Conservation (phyloP, 768 basidiomycete genomes). For the Xanthoconium stramineum region DNA sequence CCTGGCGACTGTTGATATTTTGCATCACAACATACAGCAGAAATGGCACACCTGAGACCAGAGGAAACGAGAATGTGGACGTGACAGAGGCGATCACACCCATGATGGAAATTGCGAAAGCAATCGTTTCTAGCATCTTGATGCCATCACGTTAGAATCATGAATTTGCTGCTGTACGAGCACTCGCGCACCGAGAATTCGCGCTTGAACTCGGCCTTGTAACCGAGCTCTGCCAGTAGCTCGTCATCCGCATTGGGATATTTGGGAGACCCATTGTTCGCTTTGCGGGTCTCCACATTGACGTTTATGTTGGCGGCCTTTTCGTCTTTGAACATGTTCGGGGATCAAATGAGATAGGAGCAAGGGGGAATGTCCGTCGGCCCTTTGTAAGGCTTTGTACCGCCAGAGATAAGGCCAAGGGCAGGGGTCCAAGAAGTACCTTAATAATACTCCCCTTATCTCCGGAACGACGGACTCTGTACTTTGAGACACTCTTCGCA, state of each 20-base stretch:
- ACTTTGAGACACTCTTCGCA: not conserved
- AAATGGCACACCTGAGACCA: constrained; percentile 49
- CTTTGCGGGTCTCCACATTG: constrained; percentile 8
- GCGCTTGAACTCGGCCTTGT: constrained; percentile 69
- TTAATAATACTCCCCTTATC: constrained; percentile 19
- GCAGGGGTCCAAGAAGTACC: not conserved
- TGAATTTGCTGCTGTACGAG: not conserved
- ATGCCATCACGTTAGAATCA: not conserved
- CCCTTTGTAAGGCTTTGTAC: not conserved
- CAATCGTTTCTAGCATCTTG: constrained; percentile 55
- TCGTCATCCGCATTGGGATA: constrained; percentile 50
- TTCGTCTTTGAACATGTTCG: constrained; percentile 21
- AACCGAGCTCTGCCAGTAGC: constrained; percentile 63
- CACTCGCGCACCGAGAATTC: constrained; percentile 59
- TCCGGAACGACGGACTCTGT: not conserved
- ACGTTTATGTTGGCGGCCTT: constrained; percentile 9
- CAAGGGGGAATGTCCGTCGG: not conserved
- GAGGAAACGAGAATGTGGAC: constrained; percentile 61
- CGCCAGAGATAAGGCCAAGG: constrained; percentile 18
- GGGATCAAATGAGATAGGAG: not conserved
- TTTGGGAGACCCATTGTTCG: constrained; percentile 13
- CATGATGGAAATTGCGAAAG: constrained; percentile 71
- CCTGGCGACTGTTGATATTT: constrained; percentile 34
- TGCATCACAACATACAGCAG: not conserved
- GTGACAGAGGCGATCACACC: constrained; percentile 68